Evolutionary conservation across 768 basidiomycete genomes (phyloP).

Genomic region (Aureoboletus auriporus): DNA sequence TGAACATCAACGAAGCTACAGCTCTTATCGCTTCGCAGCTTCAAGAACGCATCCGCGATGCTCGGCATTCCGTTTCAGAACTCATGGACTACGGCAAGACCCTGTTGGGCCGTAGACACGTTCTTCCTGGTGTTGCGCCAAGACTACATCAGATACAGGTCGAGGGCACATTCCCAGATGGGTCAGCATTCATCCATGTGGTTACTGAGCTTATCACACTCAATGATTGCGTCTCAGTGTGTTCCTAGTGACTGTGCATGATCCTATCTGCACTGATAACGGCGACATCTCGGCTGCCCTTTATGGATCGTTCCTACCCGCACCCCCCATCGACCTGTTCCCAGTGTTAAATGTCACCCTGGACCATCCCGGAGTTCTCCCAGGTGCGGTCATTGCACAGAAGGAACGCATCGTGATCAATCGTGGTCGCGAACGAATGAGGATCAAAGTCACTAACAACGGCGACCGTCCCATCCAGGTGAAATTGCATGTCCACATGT

Average conservation of each 20-base stretch:
- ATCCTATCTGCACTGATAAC: slow-evolving; percentile 83
- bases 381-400: slow-evolving; percentile 73
- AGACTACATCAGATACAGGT: slow-evolving; percentile 88
- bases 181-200: slow-evolving; percentile 43
- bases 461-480: slow-evolving; percentile 95
- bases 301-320: slow-evolving; percentile 91
- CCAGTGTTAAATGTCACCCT: slow-evolving; percentile 46
- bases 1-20: slow-evolving; percentile 85
- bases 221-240: slow-evolving; percentile 33
- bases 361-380: slow-evolving; percentile 51
- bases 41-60: slow-evolving; percentile 94
- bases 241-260: slow-evolving; percentile 96
- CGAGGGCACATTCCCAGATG: slow-evolving; percentile 87
- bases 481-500: slow-evolving; percentile 15
- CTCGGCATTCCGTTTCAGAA: slow-evolving; percentile 75
- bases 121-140: slow-evolving; percentile 73
- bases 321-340: slow-evolving; percentile 66
- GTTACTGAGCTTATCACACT: not conserved
- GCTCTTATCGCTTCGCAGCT: slow-evolving; percentile 90
- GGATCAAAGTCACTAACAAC: slow-evolving; percentile 78
- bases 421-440: slow-evolving; percentile 61
- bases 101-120: slow-evolving; percentile 84
- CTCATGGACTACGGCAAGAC: slow-evolving; percentile 93
- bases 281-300: slow-evolving; percentile 81
- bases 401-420: slow-evolving; percentile 73